Evolutionary conservation across 2,329 filamentous ascomycete genomes (phyloP).

Genomic region (Alternaria metachromatica): DNA sequence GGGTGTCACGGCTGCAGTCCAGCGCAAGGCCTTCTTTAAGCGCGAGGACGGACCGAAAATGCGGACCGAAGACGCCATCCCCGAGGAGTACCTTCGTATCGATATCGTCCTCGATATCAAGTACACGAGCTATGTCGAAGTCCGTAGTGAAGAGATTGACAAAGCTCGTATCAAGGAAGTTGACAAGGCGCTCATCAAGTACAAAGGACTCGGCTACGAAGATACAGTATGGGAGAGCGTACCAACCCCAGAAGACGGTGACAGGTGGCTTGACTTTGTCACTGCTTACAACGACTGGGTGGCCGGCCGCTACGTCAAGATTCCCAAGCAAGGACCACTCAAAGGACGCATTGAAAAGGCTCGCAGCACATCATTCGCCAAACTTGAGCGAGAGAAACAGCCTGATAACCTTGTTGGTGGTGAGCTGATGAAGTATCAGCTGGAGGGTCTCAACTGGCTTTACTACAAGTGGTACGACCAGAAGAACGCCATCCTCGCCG

Average conservation of each 20-base stretch:
- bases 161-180: constrained; percentile 75
- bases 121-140: constrained; percentile 65
- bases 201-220: constrained; percentile 89
- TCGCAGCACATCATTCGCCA: constrained; percentile 69
- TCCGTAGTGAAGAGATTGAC: constrained; percentile 71
- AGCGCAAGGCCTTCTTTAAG: constrained; percentile 79
- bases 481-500: constrained; percentile 88
- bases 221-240: constrained; percentile 90
- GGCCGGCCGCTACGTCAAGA: constrained; percentile 74
- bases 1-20: constrained; percentile 67
- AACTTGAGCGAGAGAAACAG: constrained; percentile 72
- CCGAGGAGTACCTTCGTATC: constrained; percentile 81
- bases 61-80: constrained; percentile 78
- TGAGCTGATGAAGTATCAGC: constrained; percentile 89
- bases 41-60: constrained; percentile 72
- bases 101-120: constrained; percentile 89
- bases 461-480: constrained; percentile 85
- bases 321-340: constrained; percentile 62
- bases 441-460: constrained; percentile 94
- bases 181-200: constrained; percentile 81
- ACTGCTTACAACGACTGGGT: constrained; percentile 88
- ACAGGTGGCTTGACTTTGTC: constrained; percentile 79
- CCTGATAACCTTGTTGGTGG: constrained; percentile 77
- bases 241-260: constrained; percentile 68
- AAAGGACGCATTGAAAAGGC: constrained; percentile 72